A percentile compares a stretch with the other conserved stretches of the same genome.
phyloP scores from a whole-genome alignment of 306 rosid genomes.

The Rosa multiflora region DNA sequence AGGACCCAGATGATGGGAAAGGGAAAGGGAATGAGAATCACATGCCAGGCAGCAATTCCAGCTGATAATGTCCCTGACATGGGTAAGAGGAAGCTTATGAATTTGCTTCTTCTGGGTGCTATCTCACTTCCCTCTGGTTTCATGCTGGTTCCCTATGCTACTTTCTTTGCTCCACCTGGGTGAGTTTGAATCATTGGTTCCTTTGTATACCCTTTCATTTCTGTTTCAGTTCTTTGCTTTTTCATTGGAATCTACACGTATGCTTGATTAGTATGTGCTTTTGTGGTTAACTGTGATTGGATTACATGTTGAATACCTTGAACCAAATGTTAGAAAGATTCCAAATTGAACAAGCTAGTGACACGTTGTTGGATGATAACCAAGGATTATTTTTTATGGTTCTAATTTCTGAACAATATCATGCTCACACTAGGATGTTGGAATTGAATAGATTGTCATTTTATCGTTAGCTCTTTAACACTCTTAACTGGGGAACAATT shows the following conservation, averaged over 20 bases:
- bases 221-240: not conserved
- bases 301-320: not conserved
- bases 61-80: conserved; percentile 91
- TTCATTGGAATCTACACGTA: not conserved
- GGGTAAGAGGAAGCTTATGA: conserved; percentile 78
- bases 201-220: not conserved
- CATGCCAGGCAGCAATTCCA: conserved; percentile 69
- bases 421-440: not conserved
- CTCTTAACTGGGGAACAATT: conserved; percentile 15
- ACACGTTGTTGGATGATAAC: not conserved
- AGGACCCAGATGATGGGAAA: conserved; percentile 44
- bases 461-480: not conserved
- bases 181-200: conserved; percentile 14
- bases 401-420: not conserved
- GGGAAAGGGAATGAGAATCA: conserved; percentile 54
- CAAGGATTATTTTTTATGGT: not conserved
- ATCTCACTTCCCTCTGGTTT: conserved; percentile 66
- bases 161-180: conserved; percentile 93
- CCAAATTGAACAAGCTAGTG: not conserved
- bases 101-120: conserved; percentile 82
- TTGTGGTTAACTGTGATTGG: not conserved
- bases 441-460: not conserved
- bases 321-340: not conserved
- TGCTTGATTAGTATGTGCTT: not conserved
- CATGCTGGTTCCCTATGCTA: conserved; percentile 71